Percentiles rank a stretch among this genome's conserved stretches.
Evolutionary conservation across 176 grass and related monocot species (phyloP).

Genomic region (Aegilops umbellulata): DNA sequence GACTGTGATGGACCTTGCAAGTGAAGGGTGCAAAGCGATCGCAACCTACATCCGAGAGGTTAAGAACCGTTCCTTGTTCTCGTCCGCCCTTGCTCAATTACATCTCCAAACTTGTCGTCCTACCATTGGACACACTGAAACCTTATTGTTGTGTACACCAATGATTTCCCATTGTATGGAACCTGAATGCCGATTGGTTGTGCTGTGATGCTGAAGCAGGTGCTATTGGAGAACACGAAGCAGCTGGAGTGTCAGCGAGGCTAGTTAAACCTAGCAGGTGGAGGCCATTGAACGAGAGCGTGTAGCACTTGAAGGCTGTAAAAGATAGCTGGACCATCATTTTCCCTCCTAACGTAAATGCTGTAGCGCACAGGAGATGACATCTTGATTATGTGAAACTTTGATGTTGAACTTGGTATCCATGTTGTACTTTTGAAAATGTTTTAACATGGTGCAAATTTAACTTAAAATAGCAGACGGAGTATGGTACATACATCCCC

Average conservation of each 20-base stretch:
- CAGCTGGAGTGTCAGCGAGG: conserved; percentile 69
- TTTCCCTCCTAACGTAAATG: too few relatives aligned
- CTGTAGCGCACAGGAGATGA: too few relatives aligned
- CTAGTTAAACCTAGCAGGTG: conserved; percentile 28
- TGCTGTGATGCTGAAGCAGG: conserved; percentile 33
- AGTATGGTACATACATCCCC: too few relatives aligned
- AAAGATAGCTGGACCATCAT: neutral
- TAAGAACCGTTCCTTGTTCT: conserved; percentile 13
- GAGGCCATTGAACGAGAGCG: neutral
- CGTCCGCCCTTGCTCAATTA: too few relatives aligned
- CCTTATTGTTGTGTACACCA: neutral
- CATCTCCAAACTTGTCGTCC: too few relatives aligned
- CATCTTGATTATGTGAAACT: too few relatives aligned
- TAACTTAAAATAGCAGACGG: too few relatives aligned
- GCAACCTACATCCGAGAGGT: conserved; percentile 79
- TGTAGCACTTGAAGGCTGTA: neutral
- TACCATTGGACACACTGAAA: neutral
- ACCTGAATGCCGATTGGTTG: neutral
- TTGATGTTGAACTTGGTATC: too few relatives aligned
- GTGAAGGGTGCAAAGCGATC: conserved; percentile 95
- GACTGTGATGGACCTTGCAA: conserved; percentile 86
- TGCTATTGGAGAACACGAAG: conserved; percentile 77
- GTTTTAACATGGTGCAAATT: too few relatives aligned
- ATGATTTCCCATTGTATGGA: neutral
- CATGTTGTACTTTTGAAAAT: too few relatives aligned